Evolutionary conservation across 2,329 filamentous ascomycete genomes (phyloP), one percentile per base, ranked within the genome.

Genomic region (Moelleriella libera): DNA sequence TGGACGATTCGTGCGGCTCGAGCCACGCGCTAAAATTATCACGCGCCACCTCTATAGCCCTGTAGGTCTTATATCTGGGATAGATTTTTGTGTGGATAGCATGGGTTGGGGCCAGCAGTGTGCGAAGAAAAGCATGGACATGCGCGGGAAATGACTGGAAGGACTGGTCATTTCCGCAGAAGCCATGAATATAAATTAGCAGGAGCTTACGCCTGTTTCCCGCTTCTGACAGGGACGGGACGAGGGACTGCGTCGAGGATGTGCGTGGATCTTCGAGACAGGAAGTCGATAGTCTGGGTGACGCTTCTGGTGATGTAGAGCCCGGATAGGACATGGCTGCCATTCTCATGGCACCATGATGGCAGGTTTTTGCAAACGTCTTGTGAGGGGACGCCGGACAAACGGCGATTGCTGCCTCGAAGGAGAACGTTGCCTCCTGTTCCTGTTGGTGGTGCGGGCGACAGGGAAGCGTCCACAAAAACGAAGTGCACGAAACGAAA

Each of bases 131-230:
- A 54, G 80, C 77, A 62, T 96, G 89, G 4, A 95, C 77, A 66
- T 95, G 88, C 6, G 85, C 85, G 0, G 89, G 89, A 56, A 96
- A 94, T 43, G 83, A 86, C 51, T 82, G 78, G 60, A 96, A 96
- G 49, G 85, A 94, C 32, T 84, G 83, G 62, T 92, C 85, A 50
- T 86, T 83, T 46, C 89, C 88, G 73, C 92, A 83, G 66, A 94
- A 95, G 51, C 89, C 88, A 67, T 95, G 89, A 48, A 95, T 80
- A 60, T 88, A 95, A 47, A 95, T 70, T 28, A 94, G 61, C 1
- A 96, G 72, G 29, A 96, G 70, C 30, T 71, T 77, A 51, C 78
- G 71, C 43, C 70, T 68, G 50, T 55, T 61, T 40, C 55, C 50
- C 12, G 49, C 49, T 12, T 53, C 50, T 21, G 50, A 43, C n/a